These are phyloP conservation scores for Microcyclospora tardicrescens DNA, from an alignment of 2,329 filamentous ascomycete species.

Conservation along the genomic window DNA sequence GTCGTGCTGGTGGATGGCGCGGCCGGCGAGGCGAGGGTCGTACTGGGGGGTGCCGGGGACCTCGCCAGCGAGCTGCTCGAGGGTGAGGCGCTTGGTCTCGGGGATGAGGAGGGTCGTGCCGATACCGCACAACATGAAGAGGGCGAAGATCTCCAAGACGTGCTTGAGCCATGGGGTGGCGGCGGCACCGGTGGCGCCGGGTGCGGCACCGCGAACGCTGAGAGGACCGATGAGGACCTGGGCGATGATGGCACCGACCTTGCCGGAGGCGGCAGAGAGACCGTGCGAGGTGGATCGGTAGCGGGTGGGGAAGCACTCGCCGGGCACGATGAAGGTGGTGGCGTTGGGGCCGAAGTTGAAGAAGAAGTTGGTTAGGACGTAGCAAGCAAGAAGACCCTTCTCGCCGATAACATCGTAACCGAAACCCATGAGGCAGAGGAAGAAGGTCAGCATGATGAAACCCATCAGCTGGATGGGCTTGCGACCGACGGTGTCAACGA, in stretches of 20 bases:
- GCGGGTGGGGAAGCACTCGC: slow-evolving; percentile 40
- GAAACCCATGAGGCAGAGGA: slow-evolving; percentile 39
- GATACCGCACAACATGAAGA: slow-evolving; percentile 66
- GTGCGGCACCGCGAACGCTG: slow-evolving; percentile 40
- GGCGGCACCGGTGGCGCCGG: slow-evolving; percentile 39
- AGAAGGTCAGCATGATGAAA: slow-evolving; percentile 34
- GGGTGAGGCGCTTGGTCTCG: slow-evolving; percentile 57
- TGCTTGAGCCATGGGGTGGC: slow-evolving; percentile 56
- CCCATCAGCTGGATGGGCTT: slow-evolving; percentile 60
- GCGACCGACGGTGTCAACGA: slow-evolving; percentile 60
- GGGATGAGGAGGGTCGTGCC: slow-evolving; percentile 60
- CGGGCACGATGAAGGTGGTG: slow-evolving; percentile 39
- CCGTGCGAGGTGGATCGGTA: slow-evolving; percentile 37
- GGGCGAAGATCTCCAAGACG: slow-evolving; percentile 63
- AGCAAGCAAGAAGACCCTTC: slow-evolving; percentile 31
- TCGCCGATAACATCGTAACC: slow-evolving; percentile 32
- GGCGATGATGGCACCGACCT: slow-evolving; percentile 37
- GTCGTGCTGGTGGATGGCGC: neutral
- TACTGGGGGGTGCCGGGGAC: slow-evolving; percentile 43
- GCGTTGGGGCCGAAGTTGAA: slow-evolving; percentile 42
- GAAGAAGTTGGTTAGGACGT: slow-evolving; percentile 39
- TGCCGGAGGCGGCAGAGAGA: slow-evolving; percentile 36
- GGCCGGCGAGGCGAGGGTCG: slow-evolving; percentile 22
- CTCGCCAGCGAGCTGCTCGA: slow-evolving; percentile 60
- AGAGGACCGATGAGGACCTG: slow-evolving; percentile 38